Base-by-base conservation (phyloP, 202 grass and related monocot species). In the Elaeis oleifera region DNA sequence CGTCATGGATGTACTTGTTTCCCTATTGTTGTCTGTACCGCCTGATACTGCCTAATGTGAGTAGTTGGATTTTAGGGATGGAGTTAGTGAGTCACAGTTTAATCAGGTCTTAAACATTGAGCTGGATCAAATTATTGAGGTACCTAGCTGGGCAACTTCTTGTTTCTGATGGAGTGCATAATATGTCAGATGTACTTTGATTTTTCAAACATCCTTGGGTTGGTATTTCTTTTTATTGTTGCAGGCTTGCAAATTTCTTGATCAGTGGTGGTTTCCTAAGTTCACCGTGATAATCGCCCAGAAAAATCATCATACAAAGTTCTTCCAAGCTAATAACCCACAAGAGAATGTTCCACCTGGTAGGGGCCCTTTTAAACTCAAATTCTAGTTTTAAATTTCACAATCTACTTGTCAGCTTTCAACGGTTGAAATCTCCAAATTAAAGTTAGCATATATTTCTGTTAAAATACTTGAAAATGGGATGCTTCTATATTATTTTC, bases 281-380 rank as follows among this genome's bases (percentile, higher is more conserved):
- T 90, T 96, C 53, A 85, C 78, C 5, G 49, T 90, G 1, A 79
- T 96, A 59, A 78, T 96, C 65, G 84, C 87, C 5, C 86, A 95
- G 49, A 95, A 95, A 55, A 96, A 96, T 63, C 86, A 96, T 44
- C 86, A 96, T 66, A 96, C 87, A 7, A 96, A 78, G 22, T 90
- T 96, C 53, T 90, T 96, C 25, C 81, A 76, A 51, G 59, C 73
- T 48, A 70, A 73, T 39, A 39, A 39, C 1, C 84, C 83, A 19
- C 78, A 72, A 26, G 86, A 96, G 6, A 96, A 96, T 88, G 91
- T 96, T 18, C 83, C 76, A 36, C 90, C 90, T 32, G 87, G 84
- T 90, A 85, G 70, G 1, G 70, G 1, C 8, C 36, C 5, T 39
- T 39, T 39, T 39, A 39, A 39, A 11, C 9, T 39, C 36, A 11